Evolutionary conservation across 306 rosid species (phyloP), one percentile per base, ranked within the genome.

Genomic region (Adenanthera pavonina): DNA sequence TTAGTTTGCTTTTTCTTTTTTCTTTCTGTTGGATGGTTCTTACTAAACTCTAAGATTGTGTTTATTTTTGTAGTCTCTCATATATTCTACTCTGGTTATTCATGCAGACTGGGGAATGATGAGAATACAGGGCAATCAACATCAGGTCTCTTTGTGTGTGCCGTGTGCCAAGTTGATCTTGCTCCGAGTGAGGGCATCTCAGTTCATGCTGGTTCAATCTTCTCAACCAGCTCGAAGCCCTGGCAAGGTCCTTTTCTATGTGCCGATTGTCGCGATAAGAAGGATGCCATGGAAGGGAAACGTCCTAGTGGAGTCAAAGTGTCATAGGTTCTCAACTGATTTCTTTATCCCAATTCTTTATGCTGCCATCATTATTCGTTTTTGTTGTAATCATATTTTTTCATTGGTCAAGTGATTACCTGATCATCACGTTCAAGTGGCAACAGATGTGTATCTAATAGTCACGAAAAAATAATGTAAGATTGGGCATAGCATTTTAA

Each of bases 231-330:
- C 79, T 84, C 97, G 38, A 95, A 90, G 86, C 99, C 99, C 36
- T 95, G 99, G 97, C 95, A 95, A 75, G 99, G 99, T 15, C 99
- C 99, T 56, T 95, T 95, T 82, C 95, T 95, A 6, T 95, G 99
- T 41, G 87, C 81, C 0, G 97, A 84, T 81, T 95, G 99, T 70
- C 94, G 99, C 17, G 75, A 95, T 62, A 92, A 95, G 90, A 95
- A 95, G 85, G 99, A 95, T 14, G 99, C 99, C 11, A 95, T 95
- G 99, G 99, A 95, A 88, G 99, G 99, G 57, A 95, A 91, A 69
- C 97, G 97, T 75, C 97, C 94, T 0, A 94, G 98, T 12, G 97
- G 97, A 72, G 89, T 94, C 16, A 89, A 85, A 90, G 98, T 94
- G 83, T 87, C 84, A 0, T 94, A 92, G 84, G 81, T 81, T 79